Conservation (phyloP, 441 rosid genomes). For the Brassica balearica region DNA sequence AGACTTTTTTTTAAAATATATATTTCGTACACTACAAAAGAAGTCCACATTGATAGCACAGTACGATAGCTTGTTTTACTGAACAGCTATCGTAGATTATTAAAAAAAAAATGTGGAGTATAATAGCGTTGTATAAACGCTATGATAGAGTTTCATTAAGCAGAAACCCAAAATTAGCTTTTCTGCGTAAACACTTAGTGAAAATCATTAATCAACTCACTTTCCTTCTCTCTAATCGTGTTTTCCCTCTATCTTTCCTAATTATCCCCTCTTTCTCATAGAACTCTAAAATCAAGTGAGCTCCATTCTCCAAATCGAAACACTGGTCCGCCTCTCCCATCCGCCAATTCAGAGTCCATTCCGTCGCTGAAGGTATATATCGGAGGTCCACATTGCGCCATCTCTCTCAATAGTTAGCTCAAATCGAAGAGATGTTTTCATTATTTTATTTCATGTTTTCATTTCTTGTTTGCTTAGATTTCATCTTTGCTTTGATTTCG, state of each 20-base stretch:
- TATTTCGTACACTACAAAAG: not conserved
- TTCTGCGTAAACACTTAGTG: not conserved
- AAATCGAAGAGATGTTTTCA: not conserved
- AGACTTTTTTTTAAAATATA: too few relatives aligned
- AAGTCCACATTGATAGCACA: not conserved
- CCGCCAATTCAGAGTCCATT: too few relatives aligned
- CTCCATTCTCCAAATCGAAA: too few relatives aligned
- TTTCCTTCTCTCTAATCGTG: not conserved
- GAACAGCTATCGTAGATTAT: not conserved
- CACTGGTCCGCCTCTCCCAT: too few relatives aligned
- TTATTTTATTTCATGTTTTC: too few relatives aligned
- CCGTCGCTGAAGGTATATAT: not conserved
- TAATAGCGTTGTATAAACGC: not conserved
- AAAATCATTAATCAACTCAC: too few relatives aligned
- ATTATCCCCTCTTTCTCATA: not conserved
- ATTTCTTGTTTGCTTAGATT: not conserved
- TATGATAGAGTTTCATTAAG: not conserved
- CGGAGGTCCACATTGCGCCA: not conserved
- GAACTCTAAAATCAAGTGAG: too few relatives aligned
- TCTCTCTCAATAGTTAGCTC: not conserved
- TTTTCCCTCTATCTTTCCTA: too few relatives aligned
- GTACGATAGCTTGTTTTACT: not conserved
- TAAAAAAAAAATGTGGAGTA: not conserved
- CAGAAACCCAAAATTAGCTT: not conserved
- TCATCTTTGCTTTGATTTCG: not conserved